These are phyloP conservation scores for Chaetomiaceae sp. DNA, from an alignment of 2,329 filamentous ascomycete species.

Conservation along the genomic window DNA sequence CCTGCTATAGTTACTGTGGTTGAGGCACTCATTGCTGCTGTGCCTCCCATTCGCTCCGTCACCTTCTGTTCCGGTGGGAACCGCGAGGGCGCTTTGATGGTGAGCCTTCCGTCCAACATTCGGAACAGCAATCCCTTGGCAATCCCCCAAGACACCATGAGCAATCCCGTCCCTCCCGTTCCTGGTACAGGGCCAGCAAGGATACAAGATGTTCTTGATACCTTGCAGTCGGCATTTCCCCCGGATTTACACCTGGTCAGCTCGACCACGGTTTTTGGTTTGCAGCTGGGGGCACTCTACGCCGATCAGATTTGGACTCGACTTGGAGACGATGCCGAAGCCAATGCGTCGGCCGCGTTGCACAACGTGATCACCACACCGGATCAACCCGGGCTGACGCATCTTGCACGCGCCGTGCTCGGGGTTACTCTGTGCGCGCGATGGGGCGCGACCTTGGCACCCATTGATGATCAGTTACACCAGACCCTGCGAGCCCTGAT, in stretches of 20 bases:
- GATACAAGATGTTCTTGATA: conserved; percentile 35
- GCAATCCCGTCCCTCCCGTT: neutral
- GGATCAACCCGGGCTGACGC: conserved; percentile 66
- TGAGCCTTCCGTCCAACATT: conserved; percentile 55
- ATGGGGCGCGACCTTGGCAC: conserved; percentile 61
- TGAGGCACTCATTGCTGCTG: conserved; percentile 63
- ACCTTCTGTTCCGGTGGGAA: conserved; percentile 84
- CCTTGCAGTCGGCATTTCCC: conserved; percentile 42
- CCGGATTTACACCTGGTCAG: conserved; percentile 31
- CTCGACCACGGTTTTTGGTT: conserved; percentile 39
- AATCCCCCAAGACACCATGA: neutral
- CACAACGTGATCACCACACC: conserved; percentile 67
- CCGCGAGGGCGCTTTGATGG: conserved; percentile 75
- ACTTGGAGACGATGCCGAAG: conserved; percentile 43
- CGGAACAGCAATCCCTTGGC: conserved; percentile 61
- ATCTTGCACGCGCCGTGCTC: conserved; percentile 65
- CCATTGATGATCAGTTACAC: conserved; percentile 42
- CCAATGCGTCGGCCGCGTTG: conserved; percentile 64
- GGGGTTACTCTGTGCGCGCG: conserved; percentile 67
- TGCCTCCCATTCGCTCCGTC: conserved; percentile 67
- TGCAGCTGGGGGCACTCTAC: conserved; percentile 43
- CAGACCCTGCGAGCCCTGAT: conserved; percentile 40
- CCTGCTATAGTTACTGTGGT: conserved; percentile 78
- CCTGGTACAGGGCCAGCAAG: conserved; percentile 21
- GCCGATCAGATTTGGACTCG: conserved; percentile 48